Base-by-base conservation (phyloP, 495 filamentous ascomycete genomes). In the Neurospora sp. region DNA sequence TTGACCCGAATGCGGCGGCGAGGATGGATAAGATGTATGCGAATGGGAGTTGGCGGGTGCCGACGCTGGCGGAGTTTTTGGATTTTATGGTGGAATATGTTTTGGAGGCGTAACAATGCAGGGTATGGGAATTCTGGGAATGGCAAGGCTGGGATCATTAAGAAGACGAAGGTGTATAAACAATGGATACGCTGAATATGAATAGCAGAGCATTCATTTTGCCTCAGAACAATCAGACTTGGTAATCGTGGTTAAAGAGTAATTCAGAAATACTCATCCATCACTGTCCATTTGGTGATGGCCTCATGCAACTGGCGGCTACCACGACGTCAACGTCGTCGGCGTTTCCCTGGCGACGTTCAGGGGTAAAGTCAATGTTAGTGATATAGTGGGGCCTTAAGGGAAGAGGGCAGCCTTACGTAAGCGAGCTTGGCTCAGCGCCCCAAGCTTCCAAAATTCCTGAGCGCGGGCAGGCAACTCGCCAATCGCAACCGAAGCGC, bases 21-120 rank as follows among this genome's bases (percentile, higher is more conserved):
- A 70, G 80, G 68, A 41, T 85, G 22, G 75, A 75, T 41, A 69
- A 75, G 31, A 27, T 78, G 16, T 42, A 65, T 84, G 71, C 65
- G 38, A 20, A 69, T 75, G 41, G 79, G 80, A 27, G 53, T 65
- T 65, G 53, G 65, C 80, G 73, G 69, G 69, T 80, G 71, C 85
- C 85, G 3, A 84, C 76, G 53, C 69, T 84, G 72, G 79, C 80
- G 12, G 82, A 86, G 61, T 70, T 86, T 18, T 82, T 81, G 38
- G 85, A 88, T 77, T 73, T 81, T 8, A 39, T 86, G 39, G 76
- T 87, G 44, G 83, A 86, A 71, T 74, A 69, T 20, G 68, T 86
- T 7, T 76, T 85, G 73, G 77, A 81, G 27, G 53, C 27, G 14
- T 65, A 35, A 75, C 82, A 68, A 81, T 69, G 68, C 9, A 8